Evolutionary conservation across 2,329 filamentous ascomycete genomes (phyloP).

Genomic region (Penicillium polonicum): DNA sequence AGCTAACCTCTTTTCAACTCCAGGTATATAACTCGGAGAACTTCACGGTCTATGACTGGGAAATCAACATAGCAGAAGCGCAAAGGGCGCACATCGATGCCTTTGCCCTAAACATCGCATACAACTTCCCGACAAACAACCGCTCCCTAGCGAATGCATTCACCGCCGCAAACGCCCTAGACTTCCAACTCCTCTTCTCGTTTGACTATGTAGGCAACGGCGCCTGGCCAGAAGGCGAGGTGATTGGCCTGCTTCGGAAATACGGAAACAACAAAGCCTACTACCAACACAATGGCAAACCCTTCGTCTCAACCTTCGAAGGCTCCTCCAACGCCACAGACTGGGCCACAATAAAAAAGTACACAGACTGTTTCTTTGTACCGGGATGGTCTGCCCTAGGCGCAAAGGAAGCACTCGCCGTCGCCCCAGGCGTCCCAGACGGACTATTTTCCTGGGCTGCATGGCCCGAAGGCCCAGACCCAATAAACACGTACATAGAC

Average conservation of each 20-base stretch:
- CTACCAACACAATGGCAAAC: slow-evolving; percentile 8
- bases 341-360: slow-evolving; percentile 46
- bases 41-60: slow-evolving; percentile 29
- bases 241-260: slow-evolving; percentile 1
- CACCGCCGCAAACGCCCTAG: not conserved
- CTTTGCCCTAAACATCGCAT: slow-evolving; percentile 44
- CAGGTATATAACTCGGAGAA: slow-evolving; percentile 30
- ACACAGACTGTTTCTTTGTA: slow-evolving; percentile 45
- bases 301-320: slow-evolving; percentile 44
- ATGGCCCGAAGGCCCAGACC: slow-evolving; percentile 7
- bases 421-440: slow-evolving; percentile 11
- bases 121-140: slow-evolving; percentile 11
- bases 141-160: slow-evolving; percentile 7
- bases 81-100: slow-evolving; percentile 41
- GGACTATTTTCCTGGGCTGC: slow-evolving; percentile 11
- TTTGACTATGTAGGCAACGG: slow-evolving; percentile 12
- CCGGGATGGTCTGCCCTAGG: slow-evolving; percentile 48
- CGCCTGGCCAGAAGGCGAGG: slow-evolving; percentile 5
- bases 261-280: slow-evolving; percentile 5
- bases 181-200: slow-evolving; percentile 8
- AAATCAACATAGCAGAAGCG: slow-evolving; percentile 36
- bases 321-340: slow-evolving; percentile 44
- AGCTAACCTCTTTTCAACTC: slow-evolving; percentile 24
- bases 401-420: slow-evolving; percentile 25
- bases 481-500: slow-evolving; percentile 8